Evolutionary conservation across 495 filamentous ascomycete genomes (phyloP), one percentile per base, ranked within the genome.

Genomic region (Chaetomium tenue): DNA sequence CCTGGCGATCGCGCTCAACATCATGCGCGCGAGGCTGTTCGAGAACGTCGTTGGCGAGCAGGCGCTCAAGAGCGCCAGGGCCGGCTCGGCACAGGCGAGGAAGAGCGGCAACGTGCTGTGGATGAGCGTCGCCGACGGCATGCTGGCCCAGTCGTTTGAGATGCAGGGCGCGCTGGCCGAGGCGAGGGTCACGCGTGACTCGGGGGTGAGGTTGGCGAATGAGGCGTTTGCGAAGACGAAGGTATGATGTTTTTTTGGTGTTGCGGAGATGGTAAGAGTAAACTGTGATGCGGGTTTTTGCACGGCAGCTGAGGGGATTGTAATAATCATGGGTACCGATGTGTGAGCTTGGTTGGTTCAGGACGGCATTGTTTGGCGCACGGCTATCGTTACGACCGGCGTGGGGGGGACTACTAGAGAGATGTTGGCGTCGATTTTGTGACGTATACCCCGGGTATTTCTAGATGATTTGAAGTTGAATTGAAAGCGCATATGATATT

Each of bases 1-100:
- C 61, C 82, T 91, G 11, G 89, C 86, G 66, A 91, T 97, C 66
- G 86, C 88, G 5, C 81, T 99, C 47, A 91, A 84, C 66, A 86
- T 95, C 67, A 93, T 98, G 91, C 88, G 89, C 68, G 84, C 80
- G 73, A 84, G 86, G 52, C 92, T 98, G 74, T 98, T 97, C 78
- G 82, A 85, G 28, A 89, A 88, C 37, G 89, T 93, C 15, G 85
- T 97, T 3, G 91, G 91, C 42, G 91, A 92, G 62, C 93, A 98
- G 76, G 90, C 93, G 2, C 87, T 95, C 66, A 97, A 97, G 79
- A 90, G 89, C 65, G 90, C 90, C 0, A 82, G 84, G 50, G 92
- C 92, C 0, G 90, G 85, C 33, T 79, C 86, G 59, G 84, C 82
- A 16, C 87, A 93, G 79, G 91, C 92, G 5, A 86, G 84, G 70